phyloP scores from a whole-genome alignment of 2,329 filamentous ascomycete genomes.

The Cladosporium sp. region DNA sequence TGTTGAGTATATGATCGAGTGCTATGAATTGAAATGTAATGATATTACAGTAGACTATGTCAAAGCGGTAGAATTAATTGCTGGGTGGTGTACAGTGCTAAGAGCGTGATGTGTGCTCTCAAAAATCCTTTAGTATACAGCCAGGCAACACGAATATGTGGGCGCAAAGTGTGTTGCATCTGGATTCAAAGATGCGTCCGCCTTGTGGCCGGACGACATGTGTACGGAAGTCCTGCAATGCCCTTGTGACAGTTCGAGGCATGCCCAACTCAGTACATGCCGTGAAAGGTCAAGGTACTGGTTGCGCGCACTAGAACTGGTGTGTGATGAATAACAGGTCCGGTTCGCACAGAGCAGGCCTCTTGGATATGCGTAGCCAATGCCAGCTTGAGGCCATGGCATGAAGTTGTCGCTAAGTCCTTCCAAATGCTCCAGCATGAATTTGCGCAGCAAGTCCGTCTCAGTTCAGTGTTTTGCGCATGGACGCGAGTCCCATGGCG shows the following conservation, averaged over 20 bases:
- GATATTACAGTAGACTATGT: neutral
- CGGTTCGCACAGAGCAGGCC: neutral
- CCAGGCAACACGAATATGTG: neutral
- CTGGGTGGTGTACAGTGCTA: neutral
- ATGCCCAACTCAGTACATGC: neutral
- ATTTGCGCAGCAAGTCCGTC: neutral
- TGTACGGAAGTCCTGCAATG: neutral
- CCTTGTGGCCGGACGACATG: neutral
- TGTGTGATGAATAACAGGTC: neutral
- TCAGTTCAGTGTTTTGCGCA: neutral
- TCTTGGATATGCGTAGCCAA: neutral
- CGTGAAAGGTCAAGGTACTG: neutral
- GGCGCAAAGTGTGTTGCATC: neutral
- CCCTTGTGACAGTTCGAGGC: neutral
- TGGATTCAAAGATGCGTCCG: neutral
- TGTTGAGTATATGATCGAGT: neutral
- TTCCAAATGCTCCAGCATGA: neutral
- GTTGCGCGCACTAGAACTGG: neutral
- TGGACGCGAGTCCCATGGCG: neutral
- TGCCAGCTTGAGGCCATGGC: neutral
- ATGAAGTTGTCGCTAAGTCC: neutral
- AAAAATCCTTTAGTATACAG: neutral
- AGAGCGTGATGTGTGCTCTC: neutral
- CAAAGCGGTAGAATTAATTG: neutral
- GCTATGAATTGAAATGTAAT: neutral